Conservation (phyloP, 805 yeast species). For the Lachancea nothofagi region DNA sequence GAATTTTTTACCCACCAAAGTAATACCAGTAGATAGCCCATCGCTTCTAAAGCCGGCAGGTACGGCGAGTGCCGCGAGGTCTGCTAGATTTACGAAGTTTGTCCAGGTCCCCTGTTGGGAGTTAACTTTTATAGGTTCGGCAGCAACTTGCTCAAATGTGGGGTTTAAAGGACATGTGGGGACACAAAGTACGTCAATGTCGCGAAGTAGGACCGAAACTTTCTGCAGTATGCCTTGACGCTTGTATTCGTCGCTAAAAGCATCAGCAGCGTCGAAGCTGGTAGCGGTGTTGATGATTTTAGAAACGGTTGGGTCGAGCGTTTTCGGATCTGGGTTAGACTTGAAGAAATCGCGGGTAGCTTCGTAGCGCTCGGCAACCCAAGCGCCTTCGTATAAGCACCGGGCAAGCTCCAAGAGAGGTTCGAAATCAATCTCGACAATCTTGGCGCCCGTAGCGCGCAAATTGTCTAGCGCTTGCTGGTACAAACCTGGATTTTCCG, state of each 20-base stretch:
- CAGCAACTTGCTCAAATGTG: constrained; percentile 60
- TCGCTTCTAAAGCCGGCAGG: constrained; percentile 88
- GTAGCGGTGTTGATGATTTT: constrained; percentile 75
- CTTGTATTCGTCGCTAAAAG: constrained; percentile 80
- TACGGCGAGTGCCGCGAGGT: constrained; percentile 82
- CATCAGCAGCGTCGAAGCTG: constrained; percentile 71
- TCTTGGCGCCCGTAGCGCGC: constrained; percentile 53
- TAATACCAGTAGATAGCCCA: constrained; percentile 87
- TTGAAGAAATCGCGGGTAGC: constrained; percentile 71
- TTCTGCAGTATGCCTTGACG: constrained; percentile 73
- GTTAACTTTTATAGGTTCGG: constrained; percentile 78
- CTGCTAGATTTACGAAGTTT: constrained; percentile 91
- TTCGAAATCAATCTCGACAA: constrained; percentile 63
- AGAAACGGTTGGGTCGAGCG: constrained; percentile 79
- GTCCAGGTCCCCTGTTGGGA: constrained; percentile 98
- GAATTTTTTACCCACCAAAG: constrained; percentile 74
- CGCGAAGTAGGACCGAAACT: constrained; percentile 48
- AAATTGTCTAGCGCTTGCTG: constrained; percentile 1
- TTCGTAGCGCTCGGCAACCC: constrained; percentile 94
- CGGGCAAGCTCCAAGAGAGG: constrained; percentile 76
- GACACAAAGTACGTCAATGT: constrained; percentile 71
- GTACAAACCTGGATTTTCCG: constrained; percentile 51
- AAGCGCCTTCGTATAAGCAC: constrained; percentile 93
- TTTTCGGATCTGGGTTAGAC: constrained; percentile 59
- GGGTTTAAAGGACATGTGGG: constrained; percentile 96